Percentiles rank a stretch among this genome's conserved stretches.
Conservation (phyloP, 1,139 yeast genomes). For the Eremothecium gossypii region DNA sequence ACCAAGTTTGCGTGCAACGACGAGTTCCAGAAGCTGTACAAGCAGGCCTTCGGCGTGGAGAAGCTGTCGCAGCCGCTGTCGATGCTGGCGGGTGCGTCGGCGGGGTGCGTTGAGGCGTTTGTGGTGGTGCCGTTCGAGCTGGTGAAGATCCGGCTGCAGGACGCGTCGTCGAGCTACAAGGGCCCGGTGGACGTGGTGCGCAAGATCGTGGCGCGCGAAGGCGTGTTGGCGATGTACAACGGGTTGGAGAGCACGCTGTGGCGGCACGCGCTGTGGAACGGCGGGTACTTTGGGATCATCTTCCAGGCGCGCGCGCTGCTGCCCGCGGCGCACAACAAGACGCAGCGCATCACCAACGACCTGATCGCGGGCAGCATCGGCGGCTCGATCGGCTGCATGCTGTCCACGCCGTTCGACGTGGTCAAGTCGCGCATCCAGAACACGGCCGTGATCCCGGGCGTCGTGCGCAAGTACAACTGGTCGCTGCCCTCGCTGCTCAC, state of each 20-base stretch:
- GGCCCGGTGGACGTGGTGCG: slow-evolving; percentile 80
- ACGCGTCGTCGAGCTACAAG: slow-evolving; percentile 67
- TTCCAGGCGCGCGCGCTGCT: slow-evolving; percentile 72
- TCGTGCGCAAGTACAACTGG: slow-evolving; percentile 78
- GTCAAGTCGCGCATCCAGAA: slow-evolving; percentile 96
- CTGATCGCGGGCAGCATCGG: slow-evolving; percentile 89
- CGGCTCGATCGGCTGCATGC: slow-evolving; percentile 88
- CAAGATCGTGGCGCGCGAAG: slow-evolving; percentile 64
- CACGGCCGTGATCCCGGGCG: slow-evolving; percentile 58
- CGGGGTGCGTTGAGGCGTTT: slow-evolving; percentile 94
- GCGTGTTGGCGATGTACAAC: slow-evolving; percentile 76
- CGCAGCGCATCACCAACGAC: slow-evolving; percentile 77
- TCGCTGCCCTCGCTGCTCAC: slow-evolving; percentile 69
- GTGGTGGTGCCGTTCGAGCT: slow-evolving; percentile 96
- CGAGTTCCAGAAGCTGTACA: slow-evolving; percentile 87
- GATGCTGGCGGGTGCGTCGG: slow-evolving; percentile 91
- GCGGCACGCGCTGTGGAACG: slow-evolving; percentile 97
- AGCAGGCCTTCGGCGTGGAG: slow-evolving; percentile 56
- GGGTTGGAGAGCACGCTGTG: slow-evolving; percentile 95
- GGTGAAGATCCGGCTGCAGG: slow-evolving; percentile 80
- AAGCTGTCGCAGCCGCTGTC: slow-evolving; percentile 77
- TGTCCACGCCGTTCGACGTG: slow-evolving; percentile 96
- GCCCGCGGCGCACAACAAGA: slow-evolving; percentile 63
- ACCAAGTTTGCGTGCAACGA: slow-evolving; percentile 98
- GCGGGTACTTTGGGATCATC: slow-evolving; percentile 94